Evolutionary conservation across 805 yeast species (phyloP), one percentile per base, ranked within the genome.

Genomic region (Saturnispora gosingensis): DNA sequence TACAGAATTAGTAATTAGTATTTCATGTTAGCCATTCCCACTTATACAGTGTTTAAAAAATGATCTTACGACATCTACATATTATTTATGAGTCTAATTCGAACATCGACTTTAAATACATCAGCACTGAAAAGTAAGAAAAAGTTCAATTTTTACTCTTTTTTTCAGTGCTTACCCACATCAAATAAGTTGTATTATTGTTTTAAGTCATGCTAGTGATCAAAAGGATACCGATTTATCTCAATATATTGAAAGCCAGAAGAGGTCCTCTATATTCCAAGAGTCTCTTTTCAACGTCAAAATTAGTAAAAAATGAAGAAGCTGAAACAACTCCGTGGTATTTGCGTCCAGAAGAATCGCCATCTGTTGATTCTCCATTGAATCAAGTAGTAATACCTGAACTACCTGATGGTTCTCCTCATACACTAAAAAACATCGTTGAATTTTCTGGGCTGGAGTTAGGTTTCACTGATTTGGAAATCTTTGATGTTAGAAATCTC

Each of bases 351-450:
- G 63, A 61, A 22, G 67, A 64, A 48, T 60, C 71, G 1, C 63
- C 70, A 2, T 39, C 34, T 2, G 36, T 58, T 6, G 24, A 53
- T 3, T 58, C 61, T n/a, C 65, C 66, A 13, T 53, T 60, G 8
- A 57, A 52, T 30, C 47, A 54, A 36, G 52, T 55, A 2, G 69
- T 64, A 45, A 60, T 82, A 42, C 91, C 96, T 0, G 71, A 61
- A 3, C 56, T 85, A 4, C 96, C 97, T 0, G 56, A 53, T 1
- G 59, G 73, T 45, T 67, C 87, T 0, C 96, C 96, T 0, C 60
- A 57, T 0, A 62, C 78, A 1, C 59, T 89, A 8, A 61, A 63
- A 34, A 65, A 66, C 3, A 63, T 84, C 9, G 60, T 81, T 10
- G 59, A 70, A 5, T 71, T 75, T 49, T 62, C 85, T 52, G 76